A percentile compares a stretch with the other conserved stretches of the same genome.
These are phyloP conservation scores for Colletotrichum sp. DNA, from an alignment of 2,329 filamentous ascomycete genomes.

Conservation along the genomic window DNA sequence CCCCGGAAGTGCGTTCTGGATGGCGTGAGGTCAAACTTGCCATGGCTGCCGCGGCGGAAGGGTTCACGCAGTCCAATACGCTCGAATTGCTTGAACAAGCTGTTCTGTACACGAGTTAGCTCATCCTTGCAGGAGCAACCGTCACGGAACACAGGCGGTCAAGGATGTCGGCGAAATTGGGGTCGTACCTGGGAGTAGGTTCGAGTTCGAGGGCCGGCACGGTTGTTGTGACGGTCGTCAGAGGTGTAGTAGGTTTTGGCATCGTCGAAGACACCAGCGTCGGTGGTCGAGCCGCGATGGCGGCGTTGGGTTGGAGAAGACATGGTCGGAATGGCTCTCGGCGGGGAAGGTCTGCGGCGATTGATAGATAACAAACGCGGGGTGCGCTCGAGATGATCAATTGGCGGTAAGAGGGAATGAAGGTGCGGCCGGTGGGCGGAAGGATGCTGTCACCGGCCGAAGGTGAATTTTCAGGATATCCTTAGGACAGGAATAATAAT, in stretches of 20 bases:
- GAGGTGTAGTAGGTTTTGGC: conserved; percentile 64
- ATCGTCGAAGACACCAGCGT: conserved; percentile 57
- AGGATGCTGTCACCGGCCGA: not conserved
- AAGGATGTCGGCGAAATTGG: not conserved
- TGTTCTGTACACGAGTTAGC: conserved; percentile 44
- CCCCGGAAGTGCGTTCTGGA: not conserved
- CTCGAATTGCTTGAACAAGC: conserved; percentile 58
- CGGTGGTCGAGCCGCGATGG: conserved; percentile 47
- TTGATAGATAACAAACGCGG: not conserved
- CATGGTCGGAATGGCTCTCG: conserved; percentile 10
- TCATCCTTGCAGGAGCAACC: not conserved
- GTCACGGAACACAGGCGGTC: not conserved
- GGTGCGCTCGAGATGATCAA: not conserved
- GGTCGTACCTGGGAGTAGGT: conserved; percentile 60
- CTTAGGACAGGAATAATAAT: not conserved
- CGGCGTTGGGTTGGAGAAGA: conserved; percentile 21
- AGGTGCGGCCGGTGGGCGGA: not conserved
- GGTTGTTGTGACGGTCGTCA: conserved; percentile 57
- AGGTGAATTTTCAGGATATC: not conserved
- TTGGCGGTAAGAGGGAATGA: not conserved
- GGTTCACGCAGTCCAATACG: conserved; percentile 57
- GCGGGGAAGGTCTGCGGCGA: not conserved
- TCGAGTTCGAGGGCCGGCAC: conserved; percentile 54
- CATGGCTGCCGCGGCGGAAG: conserved; percentile 64
- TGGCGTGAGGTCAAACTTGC: conserved; percentile 37